Base-by-base conservation (phyloP, 305 asterid species). In the Withania somnifera region DNA sequence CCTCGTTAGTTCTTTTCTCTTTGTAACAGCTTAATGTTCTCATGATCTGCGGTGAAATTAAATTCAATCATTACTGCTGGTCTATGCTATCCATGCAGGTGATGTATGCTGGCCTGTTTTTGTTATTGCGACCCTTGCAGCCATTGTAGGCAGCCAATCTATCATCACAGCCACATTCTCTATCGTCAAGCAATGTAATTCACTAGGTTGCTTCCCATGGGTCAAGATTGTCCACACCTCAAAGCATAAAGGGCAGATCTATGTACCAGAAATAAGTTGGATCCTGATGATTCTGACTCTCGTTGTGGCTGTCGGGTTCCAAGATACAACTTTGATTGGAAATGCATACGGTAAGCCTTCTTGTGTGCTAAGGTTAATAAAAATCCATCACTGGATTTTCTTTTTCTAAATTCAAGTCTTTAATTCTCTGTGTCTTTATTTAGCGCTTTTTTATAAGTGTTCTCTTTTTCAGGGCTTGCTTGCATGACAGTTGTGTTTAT, bases 401-500 rank as follows among this genome's bases (percentile, higher is more conserved):
- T 47, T 26, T 24, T 73, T 50, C 17, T 15, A 73, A 73, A 73
- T 73, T 73, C n/a, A n/a, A 26, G 45, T 50, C 17, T 26, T 73
- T n/a, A n/a, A n/a, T n/a, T 50, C 42, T 47, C 24, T 13, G 17
- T 47, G 22, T 15, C 80, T 15, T 26, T 10, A 15, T 47, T 63
- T 11, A 14, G 34, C n/a, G 50, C 10, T 60, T 38, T 78, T 47
- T 54, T 51, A 63, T 64, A 83, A 81, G 54, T 24, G 75, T 26
- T 76, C 26, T 71, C n/a, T 60, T 82, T 88, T 69, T 81, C 97
- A 96, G 99, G 99, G 71, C 90, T 96, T 76, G 98, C 99, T 80
- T 97, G 95, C 86, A 94, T 91, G 97, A 90, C 98, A 0, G 99
- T 95, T 83, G 93, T 95, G 98, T 94, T 90, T 85, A 92, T 95